Evolutionary conservation across 768 basidiomycete species (phyloP).

Genomic region (Rhodotorula graminis): DNA sequence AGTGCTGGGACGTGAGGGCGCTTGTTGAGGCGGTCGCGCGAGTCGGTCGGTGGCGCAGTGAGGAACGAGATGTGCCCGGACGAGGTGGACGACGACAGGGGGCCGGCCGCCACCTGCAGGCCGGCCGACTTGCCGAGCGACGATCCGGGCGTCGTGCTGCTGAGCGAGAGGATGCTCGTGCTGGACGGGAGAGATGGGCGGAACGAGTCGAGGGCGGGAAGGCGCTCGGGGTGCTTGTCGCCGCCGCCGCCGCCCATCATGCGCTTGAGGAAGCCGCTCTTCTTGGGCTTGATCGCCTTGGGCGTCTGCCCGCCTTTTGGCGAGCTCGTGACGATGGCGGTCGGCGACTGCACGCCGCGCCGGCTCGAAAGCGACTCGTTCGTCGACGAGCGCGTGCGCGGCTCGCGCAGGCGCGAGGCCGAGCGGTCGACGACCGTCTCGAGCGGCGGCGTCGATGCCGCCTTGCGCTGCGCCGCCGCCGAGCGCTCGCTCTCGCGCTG

Average conservation of each 20-base stretch:
- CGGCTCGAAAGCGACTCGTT: constrained; percentile 15
- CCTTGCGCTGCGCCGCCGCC: constrained; percentile 6
- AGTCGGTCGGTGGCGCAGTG: constrained; percentile 1
- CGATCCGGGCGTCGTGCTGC: constrained; percentile 1
- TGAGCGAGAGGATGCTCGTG: constrained; percentile 11
- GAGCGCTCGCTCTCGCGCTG: constrained; percentile 18
- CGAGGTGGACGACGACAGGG: not conserved
- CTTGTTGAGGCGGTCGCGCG: constrained; percentile 1
- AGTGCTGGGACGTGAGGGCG: constrained; percentile 12
- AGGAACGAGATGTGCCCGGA: constrained; percentile 19
- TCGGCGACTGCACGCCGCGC: not conserved
- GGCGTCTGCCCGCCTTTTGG: not conserved
- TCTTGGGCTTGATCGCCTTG: constrained; percentile 28
- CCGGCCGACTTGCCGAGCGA: constrained; percentile 5
- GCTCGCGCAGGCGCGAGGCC: not conserved
- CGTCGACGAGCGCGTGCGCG: constrained; percentile 14
- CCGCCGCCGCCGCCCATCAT: constrained; percentile 34
- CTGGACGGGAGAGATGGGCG: constrained; percentile 9
- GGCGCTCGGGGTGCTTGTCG: constrained; percentile 6
- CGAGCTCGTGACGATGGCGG: constrained; percentile 1
- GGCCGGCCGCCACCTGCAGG: not conserved
- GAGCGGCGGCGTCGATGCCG: constrained; percentile 7
- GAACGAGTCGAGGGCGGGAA: constrained; percentile 6
- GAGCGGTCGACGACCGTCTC: not conserved
- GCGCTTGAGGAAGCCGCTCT: constrained; percentile 34